Percentiles rank a stretch among this genome's conserved stretches.
Conservation (phyloP, 1,284 basidiomycete species). For the Moesziomyces parantarcticus region DNA sequence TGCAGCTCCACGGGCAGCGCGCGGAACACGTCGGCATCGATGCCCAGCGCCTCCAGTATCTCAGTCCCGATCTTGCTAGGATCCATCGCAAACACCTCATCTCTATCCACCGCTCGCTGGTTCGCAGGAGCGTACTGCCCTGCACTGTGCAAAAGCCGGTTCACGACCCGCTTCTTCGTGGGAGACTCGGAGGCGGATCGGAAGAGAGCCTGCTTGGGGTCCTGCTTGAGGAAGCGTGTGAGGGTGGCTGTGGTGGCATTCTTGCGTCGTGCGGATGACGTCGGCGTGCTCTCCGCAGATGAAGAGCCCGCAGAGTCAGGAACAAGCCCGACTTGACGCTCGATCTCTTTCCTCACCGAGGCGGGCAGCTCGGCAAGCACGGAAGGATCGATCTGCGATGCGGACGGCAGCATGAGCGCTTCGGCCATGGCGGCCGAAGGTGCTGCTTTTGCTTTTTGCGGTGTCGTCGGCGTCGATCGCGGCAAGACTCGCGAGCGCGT, state of each 20-base stretch:
- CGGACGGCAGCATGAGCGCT: constrained; percentile 50
- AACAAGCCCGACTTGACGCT: constrained; percentile 39
- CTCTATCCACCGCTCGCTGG: constrained; percentile 23
- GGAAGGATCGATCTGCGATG: constrained; percentile 61
- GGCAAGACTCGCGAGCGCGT: constrained; percentile 19
- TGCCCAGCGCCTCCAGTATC: constrained; percentile 37
- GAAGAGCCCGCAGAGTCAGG: constrained; percentile 15
- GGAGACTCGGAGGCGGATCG: constrained; percentile 43
- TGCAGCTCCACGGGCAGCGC: constrained; percentile 55
- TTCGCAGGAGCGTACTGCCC: constrained; percentile 14
- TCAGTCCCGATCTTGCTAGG: constrained; percentile 29
- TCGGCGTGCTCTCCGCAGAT: constrained; percentile 30
- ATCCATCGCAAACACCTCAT: constrained; percentile 34
- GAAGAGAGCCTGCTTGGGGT: constrained; percentile 8
- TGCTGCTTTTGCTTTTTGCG: constrained; percentile 36
- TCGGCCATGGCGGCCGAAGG: constrained; percentile 29
- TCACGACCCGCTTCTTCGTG: constrained; percentile 31
- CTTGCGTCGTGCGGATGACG: constrained; percentile 20
- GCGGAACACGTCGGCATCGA: constrained; percentile 59
- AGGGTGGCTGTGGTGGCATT: constrained; percentile 16
- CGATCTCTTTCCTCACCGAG: constrained; percentile 55
- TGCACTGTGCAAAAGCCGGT: constrained; percentile 14
- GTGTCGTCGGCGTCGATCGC: constrained; percentile 37
- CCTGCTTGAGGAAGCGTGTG: constrained; percentile 13
- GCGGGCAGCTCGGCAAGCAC: constrained; percentile 61